Evolutionary conservation across 805 yeast species (phyloP).

Genomic region (Schwanniomyces occidentalis): DNA sequence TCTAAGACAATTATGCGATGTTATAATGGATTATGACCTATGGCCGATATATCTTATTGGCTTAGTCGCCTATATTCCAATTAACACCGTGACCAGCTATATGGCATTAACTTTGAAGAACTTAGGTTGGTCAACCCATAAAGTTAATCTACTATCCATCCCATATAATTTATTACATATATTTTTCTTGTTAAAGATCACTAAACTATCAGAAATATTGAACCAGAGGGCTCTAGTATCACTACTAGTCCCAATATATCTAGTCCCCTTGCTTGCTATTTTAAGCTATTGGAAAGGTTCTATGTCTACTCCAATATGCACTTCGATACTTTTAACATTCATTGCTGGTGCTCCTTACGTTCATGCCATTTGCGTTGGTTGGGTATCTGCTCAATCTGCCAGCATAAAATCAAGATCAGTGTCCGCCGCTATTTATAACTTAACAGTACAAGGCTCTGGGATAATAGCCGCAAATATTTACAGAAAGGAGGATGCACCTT

Average conservation of each 20-base stretch:
- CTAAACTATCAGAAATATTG: conserved; percentile 37
- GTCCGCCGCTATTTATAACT: conserved; percentile 28
- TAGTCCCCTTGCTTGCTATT: conserved; percentile 30
- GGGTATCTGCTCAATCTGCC: conserved; percentile 29
- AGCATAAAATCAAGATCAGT: conserved; percentile 27
- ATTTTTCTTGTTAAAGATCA: conserved; percentile 31
- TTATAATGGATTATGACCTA: conserved; percentile 50
- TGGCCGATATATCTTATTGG: conserved; percentile 57
- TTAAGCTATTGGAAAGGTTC: conserved; percentile 44
- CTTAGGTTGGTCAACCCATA: conserved; percentile 21
- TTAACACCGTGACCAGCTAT: conserved; percentile 30
- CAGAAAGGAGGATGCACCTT: conserved; percentile 26
- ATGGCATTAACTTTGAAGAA: conserved; percentile 48
- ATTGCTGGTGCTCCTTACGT: conserved; percentile 17
- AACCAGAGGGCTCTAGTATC: conserved; percentile 27
- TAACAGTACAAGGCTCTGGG: conserved; percentile 25
- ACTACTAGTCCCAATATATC: conserved; percentile 28
- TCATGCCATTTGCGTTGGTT: conserved; percentile 29
- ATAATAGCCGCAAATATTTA: conserved; percentile 27
- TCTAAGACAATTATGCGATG: conserved; percentile 35
- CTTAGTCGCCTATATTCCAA: conserved; percentile 25
- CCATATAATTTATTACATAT: conserved; percentile 30
- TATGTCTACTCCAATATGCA: conserved; percentile 40
- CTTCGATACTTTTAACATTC: too few relatives aligned
- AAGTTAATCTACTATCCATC: conserved; percentile 22